Base-by-base conservation (phyloP, 805 yeast genomes). In the Candida insectalens region DNA sequence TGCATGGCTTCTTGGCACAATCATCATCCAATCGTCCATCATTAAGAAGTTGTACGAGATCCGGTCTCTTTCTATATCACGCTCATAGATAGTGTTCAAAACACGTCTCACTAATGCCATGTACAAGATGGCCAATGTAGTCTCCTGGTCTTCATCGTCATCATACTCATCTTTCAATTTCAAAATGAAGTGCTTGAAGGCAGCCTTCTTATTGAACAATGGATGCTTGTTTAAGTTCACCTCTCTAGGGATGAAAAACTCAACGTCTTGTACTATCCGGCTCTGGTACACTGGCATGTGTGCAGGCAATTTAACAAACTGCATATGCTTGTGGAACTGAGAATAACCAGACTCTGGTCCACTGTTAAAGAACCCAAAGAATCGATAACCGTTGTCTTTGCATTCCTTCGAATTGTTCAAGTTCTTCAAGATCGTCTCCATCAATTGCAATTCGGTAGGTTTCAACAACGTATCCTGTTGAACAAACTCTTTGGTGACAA, bases 301-400 rank as follows among this genome's bases (percentile, higher is more conserved):
- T 6, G 59, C 52, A 2, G 95, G 94, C 29, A 83, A 61, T 29
- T 74, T 65, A 69, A 89, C 63, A 57, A 88, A 77, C 58, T 92
- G 98, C 41, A 92, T 57, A 58, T 89, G 98, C 52, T 83, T 85
- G 60, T 89, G 98, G 31, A 83, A 79, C 49, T 87, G 92, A 0
- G 96, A 85, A n/a, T 95, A 95, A 2, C 97, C 98, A 41, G 94
- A 75, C 45, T 74, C 68, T 14, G 77, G 74, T 6, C 98, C 98
- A 50, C 84, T 77, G 56, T 89, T 89, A 67, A 74, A 89, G 56
- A 89, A 89, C 0, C 87, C 87, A 52, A 88, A 65, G 66, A 83
- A 79, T 36, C 71, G 65, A 25, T 59, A 36, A 5, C 36, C 58
- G 19, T 58, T 61, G 12, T 54, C 61, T 16, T 52, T 58, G 2